A percentile compares a stretch with the other conserved stretches of the same genome.
Evolutionary conservation across 2,329 filamentous ascomycete genomes (phyloP).

Genomic region (Pseudopyrenochaeta lycopersici): DNA sequence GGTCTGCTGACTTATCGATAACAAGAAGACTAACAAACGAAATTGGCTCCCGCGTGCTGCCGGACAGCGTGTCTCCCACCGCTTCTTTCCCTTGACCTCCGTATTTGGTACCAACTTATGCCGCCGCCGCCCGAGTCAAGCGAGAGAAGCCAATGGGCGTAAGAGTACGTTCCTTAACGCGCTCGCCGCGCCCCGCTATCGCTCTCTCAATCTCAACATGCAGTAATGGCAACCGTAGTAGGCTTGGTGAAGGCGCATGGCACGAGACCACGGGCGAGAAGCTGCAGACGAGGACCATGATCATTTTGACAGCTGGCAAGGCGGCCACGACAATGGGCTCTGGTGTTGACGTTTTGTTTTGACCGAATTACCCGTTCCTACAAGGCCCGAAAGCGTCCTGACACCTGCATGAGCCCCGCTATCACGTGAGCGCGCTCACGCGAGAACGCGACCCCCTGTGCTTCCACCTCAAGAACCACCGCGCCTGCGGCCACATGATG

Average conservation of each 20-base stretch:
- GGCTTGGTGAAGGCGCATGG: constrained; percentile 24
- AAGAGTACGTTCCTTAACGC: constrained; percentile 12
- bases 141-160: constrained; percentile 32
- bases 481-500: not conserved
- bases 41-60: constrained; percentile 32
- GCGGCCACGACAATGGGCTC: constrained; percentile 9
- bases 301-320: constrained; percentile 18
- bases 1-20: constrained; percentile 30
- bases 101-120: constrained; percentile 32
- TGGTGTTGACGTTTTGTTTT: not conserved
- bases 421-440: not conserved
- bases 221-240: constrained; percentile 27
- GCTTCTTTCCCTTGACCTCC: constrained; percentile 38
- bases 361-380: not conserved
- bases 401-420: not conserved
- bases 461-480: not conserved
- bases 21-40: constrained; percentile 21
- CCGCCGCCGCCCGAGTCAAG: constrained; percentile 15
- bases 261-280: constrained; percentile 14
- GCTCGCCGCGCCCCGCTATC: constrained; percentile 32
- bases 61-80: constrained; percentile 40
- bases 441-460: not conserved
- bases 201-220: constrained; percentile 26
- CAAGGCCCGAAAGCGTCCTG: constrained; percentile 1
- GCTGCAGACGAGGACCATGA: not conserved